Conservation (phyloP, 768 basidiomycete genomes). For the Baorangia bicolor region DNA sequence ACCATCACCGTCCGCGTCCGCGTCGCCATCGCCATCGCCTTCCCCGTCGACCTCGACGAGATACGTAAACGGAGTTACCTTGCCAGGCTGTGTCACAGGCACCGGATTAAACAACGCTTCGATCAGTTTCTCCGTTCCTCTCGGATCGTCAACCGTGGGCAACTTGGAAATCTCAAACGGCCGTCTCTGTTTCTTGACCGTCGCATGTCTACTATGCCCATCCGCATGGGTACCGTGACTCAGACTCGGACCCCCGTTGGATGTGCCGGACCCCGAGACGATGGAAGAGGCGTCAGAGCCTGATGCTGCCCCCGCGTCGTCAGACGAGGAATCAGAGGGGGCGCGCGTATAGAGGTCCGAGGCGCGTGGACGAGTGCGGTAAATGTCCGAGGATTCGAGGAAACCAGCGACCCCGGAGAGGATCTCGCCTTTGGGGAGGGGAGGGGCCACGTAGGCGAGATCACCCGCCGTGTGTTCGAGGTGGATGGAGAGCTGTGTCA, state of each 20-base stretch:
- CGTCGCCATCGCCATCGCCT: conserved; percentile 18
- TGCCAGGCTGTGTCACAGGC: conserved; percentile 35
- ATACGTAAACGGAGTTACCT: conserved; percentile 38
- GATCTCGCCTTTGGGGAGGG: conserved; percentile 71
- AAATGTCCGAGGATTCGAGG: conserved; percentile 52
- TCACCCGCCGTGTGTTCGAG: conserved; percentile 56
- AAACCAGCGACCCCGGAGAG: conserved; percentile 64
- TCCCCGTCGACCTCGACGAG: conserved; percentile 31
- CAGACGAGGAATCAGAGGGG: conserved; percentile 32
- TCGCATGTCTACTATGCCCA: background rate
- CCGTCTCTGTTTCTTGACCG: conserved; percentile 23
- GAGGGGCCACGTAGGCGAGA: conserved; percentile 57
- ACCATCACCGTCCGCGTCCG: conserved; percentile 15
- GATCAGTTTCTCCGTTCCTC: conserved; percentile 70
- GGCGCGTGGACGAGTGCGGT: conserved; percentile 49
- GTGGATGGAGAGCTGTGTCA: conserved; percentile 54
- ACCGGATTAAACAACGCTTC: conserved; percentile 80
- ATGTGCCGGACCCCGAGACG: conserved; percentile 11
- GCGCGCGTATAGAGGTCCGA: conserved; percentile 44
- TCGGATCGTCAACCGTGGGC: conserved; percentile 55
- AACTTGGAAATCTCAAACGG: conserved; percentile 38
- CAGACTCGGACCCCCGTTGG: background rate
- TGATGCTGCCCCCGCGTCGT: conserved; percentile 1
- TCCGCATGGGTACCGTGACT: background rate
- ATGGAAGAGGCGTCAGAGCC: conserved; percentile 24